Base-by-base conservation (phyloP, 1,284 basidiomycete genomes). In the Cryptococcus neoformans region DNA sequence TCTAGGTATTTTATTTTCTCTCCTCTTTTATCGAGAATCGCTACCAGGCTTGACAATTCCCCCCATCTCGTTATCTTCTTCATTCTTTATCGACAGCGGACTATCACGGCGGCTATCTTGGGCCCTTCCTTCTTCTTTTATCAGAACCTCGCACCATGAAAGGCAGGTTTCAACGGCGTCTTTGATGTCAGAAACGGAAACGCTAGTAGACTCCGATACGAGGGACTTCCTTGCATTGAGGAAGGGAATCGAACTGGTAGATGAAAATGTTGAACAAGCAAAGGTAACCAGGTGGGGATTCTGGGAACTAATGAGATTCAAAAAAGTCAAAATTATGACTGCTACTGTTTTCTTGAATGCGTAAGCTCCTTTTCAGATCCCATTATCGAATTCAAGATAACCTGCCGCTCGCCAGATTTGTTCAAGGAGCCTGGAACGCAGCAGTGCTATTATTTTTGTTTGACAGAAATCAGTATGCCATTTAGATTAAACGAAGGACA, bases 1-100 rank as follows among this genome's bases (percentile, higher is more conserved):
- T 1, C 42, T 77, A 8, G 80, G 80, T 7, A 70, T 80, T 28
- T 35, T 79, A 41, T 75, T 81, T 55, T 73, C 74, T 28, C 62
- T 72, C 5, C 66, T 79, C 40, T 75, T 80, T 56, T 69, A 67
- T 51, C 40, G 45, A n/a, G 72, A 74, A 57, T 68, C 70, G 3
- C 55, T 71, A 1, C 65, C 70, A 6, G 38, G 57, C 2, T 49
- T 62, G 44, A 40, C 51, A 10, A 36, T 11, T 45, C 28, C 28
- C 47, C 38, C 42, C 17, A 16, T 16, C 14, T 35, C 36, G 16
- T 52, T 48, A 7, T 38, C 49, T 34, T 56, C 17, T 42, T 44
- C 45, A 14, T 17, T 16, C 36, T 51, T 17, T 35, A 41, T 51
- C 38, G 6, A 42, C 9, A 35, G 9, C 47, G 36, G 17, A 10